phyloP scores from a whole-genome alignment of 1,284 basidiomycete species.

The Ustilago curta region DNA sequence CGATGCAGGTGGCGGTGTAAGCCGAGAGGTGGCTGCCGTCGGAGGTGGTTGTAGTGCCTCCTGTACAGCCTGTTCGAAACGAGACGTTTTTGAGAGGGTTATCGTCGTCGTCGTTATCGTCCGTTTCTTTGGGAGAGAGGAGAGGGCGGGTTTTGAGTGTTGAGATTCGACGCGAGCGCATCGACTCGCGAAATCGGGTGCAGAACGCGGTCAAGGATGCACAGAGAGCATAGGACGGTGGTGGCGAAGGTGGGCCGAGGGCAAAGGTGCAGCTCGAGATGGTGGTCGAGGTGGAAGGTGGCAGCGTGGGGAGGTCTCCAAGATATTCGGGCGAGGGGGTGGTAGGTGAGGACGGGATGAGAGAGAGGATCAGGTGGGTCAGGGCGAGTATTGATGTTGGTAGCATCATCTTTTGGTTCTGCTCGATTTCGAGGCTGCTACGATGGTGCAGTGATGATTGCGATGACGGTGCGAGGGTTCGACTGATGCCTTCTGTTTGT shows the following conservation, averaged over 20 bases:
- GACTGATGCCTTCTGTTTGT: no score
- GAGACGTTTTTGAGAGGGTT: slow-evolving; percentile 18
- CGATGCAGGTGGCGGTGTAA: slow-evolving; percentile 38
- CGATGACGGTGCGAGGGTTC: background rate
- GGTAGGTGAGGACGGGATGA: background rate
- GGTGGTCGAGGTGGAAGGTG: background rate
- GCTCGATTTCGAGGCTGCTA: background rate
- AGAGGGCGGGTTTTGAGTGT: slow-evolving; percentile 18
- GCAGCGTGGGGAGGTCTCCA: slow-evolving; percentile 14
- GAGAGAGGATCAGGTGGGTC: slow-evolving; percentile 7
- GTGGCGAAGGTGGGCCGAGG: slow-evolving; percentile 33
- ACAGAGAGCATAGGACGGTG: slow-evolving; percentile 22
- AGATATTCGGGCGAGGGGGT: background rate
- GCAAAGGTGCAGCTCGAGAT: slow-evolving; percentile 37
- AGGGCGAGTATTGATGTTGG: slow-evolving; percentile 16
- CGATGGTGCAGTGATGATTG: background rate
- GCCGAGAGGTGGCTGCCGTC: slow-evolving; percentile 23
- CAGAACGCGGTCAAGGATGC: slow-evolving; percentile 32
- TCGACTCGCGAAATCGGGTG: slow-evolving; percentile 10
- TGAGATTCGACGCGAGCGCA: slow-evolving; percentile 12
- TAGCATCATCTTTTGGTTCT: slow-evolving; percentile 13
- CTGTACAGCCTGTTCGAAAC: slow-evolving; percentile 30
- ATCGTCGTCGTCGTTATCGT: slow-evolving; percentile 10
- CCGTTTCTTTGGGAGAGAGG: background rate
- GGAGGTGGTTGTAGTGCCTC: background rate